A percentile compares a stretch with the other conserved stretches of the same genome.
phyloP scores from a whole-genome alignment of 2,329 filamentous ascomycete species.

The Penicillium palitans region DNA sequence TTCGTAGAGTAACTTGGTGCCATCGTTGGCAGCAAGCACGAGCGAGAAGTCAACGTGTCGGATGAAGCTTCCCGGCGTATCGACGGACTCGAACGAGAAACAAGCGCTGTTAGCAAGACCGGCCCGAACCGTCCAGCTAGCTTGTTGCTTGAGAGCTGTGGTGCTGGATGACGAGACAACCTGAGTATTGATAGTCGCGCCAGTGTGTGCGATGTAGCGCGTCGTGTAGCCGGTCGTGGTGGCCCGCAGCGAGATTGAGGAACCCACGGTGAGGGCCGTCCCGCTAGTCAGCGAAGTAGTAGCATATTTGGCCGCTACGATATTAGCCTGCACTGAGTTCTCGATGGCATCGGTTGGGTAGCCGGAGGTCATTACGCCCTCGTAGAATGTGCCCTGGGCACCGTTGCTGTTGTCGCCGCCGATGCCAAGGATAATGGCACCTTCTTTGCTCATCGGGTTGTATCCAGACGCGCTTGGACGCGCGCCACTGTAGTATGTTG shows the following conservation, averaged over 20 bases:
- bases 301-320: constrained; percentile 61
- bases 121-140: constrained; percentile 56
- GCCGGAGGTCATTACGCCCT: constrained; percentile 64
- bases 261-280: constrained; percentile 49
- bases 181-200: constrained; percentile 55
- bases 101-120: constrained; percentile 60
- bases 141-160: constrained; percentile 52
- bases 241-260: constrained; percentile 54
- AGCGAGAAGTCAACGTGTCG: constrained; percentile 58
- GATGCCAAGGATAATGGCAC: constrained; percentile 67
- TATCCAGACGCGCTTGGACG: constrained; percentile 58
- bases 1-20: constrained; percentile 58
- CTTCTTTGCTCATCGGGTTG: constrained; percentile 64
- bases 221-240: constrained; percentile 57
- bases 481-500: constrained; percentile 60
- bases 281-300: constrained; percentile 51
- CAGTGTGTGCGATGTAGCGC: constrained; percentile 57
- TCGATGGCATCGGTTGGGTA: constrained; percentile 63
- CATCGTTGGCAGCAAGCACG: constrained; percentile 53
- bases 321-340: constrained; percentile 59
- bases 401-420: constrained; percentile 65
- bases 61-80: constrained; percentile 60
- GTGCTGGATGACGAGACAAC: constrained; percentile 55
- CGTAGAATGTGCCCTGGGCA: constrained; percentile 64
- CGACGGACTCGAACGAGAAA: constrained; percentile 61